phyloP scores from a whole-genome alignment of 306 rosid species.

The Citrullus amarus region DNA sequence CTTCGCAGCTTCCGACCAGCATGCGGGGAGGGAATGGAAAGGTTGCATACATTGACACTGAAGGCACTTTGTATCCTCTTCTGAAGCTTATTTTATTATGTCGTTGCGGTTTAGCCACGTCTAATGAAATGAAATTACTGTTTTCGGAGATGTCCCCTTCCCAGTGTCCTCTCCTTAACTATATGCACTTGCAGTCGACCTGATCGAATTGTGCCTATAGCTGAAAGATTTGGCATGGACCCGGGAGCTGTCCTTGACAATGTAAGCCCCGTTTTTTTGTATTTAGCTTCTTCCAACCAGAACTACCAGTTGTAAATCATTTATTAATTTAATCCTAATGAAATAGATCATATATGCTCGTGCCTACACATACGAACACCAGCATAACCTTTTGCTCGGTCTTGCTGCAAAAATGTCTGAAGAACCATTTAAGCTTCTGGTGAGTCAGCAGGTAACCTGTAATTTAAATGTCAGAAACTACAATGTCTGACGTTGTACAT shows the following conservation, averaged over 20 bases:
- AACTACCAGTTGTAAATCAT: constrained; percentile 2
- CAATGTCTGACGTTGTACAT: constrained; percentile 7
- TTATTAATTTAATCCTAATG: constrained; percentile 21
- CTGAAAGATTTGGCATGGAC: constrained; percentile 97
- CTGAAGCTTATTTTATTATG: constrained; percentile 7
- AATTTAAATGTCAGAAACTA: background rate
- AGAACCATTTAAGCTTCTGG: constrained; percentile 97
- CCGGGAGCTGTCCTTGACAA: constrained; percentile 92
- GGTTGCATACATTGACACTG: constrained; percentile 96
- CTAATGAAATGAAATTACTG: background rate
- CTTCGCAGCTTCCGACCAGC: constrained; percentile 64
- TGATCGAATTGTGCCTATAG: constrained; percentile 78
- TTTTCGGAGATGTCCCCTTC: constrained; percentile 5
- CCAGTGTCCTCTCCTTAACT: constrained; percentile 24
- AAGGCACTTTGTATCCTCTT: constrained; percentile 84
- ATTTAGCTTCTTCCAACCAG: background rate
- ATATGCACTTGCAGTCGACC: constrained; percentile 55
- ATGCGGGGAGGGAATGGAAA: constrained; percentile 96
- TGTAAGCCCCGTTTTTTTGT: constrained; percentile 30
- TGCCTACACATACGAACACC: constrained; percentile 94
- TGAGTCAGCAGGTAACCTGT: constrained; percentile 19
- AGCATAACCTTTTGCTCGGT: constrained; percentile 76
- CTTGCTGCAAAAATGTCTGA: constrained; percentile 95
- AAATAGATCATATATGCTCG: constrained; percentile 87
- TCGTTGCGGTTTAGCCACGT: background rate